Base-by-base conservation (phyloP, 768 basidiomycete species). In the Pulveroboletus sp. region DNA sequence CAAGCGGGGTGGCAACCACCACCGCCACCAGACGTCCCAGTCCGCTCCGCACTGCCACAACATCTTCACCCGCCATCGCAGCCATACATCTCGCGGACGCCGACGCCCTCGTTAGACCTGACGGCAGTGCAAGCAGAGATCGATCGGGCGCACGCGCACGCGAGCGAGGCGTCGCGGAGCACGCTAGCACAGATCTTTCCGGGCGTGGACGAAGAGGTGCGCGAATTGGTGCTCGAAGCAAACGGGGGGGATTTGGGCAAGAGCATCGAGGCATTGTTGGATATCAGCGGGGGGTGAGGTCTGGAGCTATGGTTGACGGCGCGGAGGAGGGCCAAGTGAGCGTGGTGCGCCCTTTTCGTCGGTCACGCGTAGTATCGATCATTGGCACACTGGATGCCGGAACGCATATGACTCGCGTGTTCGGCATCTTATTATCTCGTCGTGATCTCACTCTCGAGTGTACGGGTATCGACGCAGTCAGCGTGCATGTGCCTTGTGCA, bases 171-270 rank as follows among this genome's bases (percentile, higher is more conserved):
- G 3, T 77, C 89, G 43, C 71, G 76, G 47, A 83, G 83, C 57
- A 95, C 93, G 26, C 70, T 97, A 53, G 69, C 78, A 48, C 91
- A 94, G 69, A 95, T 95, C 53, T 97, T 97, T 77, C 93, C 93
- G 2, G 67, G 66, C 10, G 74, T 88, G 55, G 94, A 97, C 61
- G 65, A 66, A 39, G 94, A 94, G 67, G 81, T 96, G 27, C 78
- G 92, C 35, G 89, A 93, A 51, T 86, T 81, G 80, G 91, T 97
- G 30, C 70, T 95, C 50, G 93, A 95, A 63, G 91, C 89, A 38
- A 92, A 92, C 59, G 81, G 80, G 8, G 89, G 90, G 17, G 92
- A 96, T 71, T 63, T 96, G 49, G 93, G 92, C 35, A 81, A 80
- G 76, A 93, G 90, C 63, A 93, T 95, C 58, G 93, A 95, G 62